Conservation (phyloP, 139 green algal genomes). For the Coccomyxa sp. region DNA sequence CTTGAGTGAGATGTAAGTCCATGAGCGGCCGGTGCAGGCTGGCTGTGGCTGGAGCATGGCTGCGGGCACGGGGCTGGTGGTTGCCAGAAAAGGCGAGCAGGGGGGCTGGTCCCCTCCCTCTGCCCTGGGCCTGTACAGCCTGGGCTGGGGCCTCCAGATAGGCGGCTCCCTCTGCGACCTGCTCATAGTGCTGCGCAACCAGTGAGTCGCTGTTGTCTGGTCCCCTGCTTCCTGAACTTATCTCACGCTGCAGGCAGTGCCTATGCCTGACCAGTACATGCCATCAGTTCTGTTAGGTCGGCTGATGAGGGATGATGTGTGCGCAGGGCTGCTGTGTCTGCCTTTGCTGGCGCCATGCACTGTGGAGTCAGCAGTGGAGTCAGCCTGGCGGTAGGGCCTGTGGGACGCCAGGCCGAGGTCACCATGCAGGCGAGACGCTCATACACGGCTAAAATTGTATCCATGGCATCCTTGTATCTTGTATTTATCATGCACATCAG, state of each 20-base stretch:
- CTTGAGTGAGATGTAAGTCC: background rate
- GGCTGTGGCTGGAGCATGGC: slow-evolving; percentile 52
- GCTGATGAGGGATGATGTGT: slow-evolving; percentile 2
- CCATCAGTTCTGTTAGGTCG: too few species aligned
- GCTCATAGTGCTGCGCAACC: slow-evolving; percentile 49
- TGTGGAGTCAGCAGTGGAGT: slow-evolving; percentile 42
- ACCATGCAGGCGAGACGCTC: slow-evolving; percentile 19
- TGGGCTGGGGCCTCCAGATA: slow-evolving; percentile 58
- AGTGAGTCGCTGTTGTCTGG: too few species aligned
- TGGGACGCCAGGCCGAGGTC: slow-evolving; percentile 52
- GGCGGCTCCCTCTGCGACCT: slow-evolving; percentile 54
- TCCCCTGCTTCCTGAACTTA: too few species aligned
- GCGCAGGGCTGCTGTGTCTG: slow-evolving; percentile 13
- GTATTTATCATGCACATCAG: too few species aligned
- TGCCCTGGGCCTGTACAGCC: slow-evolving; percentile 30
- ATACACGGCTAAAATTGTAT: too few species aligned
- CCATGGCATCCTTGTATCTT: too few species aligned
- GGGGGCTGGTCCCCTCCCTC: slow-evolving; percentile 48
- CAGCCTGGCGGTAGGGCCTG: slow-evolving; percentile 43
- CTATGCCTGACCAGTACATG: too few species aligned
- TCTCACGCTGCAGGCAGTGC: too few species aligned
- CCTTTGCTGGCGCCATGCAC: slow-evolving; percentile 41
- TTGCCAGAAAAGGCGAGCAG: slow-evolving; percentile 30
- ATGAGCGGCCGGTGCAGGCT: slow-evolving; percentile 14
- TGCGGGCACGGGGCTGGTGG: slow-evolving; percentile 58